Conservation (phyloP, 106 monocot genomes). For the Platanthera guangdongensis region DNA sequence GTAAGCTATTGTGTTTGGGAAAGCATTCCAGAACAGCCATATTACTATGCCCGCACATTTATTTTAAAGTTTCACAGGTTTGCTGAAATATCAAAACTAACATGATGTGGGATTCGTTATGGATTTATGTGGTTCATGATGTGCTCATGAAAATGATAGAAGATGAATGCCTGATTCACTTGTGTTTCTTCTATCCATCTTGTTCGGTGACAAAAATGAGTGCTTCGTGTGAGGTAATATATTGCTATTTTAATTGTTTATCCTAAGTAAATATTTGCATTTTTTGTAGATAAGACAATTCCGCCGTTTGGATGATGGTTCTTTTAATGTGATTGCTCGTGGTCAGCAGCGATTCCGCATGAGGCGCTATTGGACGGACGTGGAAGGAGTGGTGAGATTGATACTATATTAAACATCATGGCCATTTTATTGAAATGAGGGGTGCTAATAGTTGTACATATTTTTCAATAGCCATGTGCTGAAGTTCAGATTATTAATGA, state of each 20-base stretch:
- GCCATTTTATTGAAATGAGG: constrained; percentile 1
- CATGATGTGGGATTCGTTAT: neutral
- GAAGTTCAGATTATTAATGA: constrained; percentile 89
- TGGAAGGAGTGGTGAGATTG: constrained; percentile 63
- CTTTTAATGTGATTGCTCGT: constrained; percentile 79
- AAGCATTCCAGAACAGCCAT: neutral
- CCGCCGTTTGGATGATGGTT: constrained; percentile 66
- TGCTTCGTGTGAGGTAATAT: neutral
- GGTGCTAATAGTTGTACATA: neutral
- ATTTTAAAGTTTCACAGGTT: neutral
- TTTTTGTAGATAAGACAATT: constrained; percentile 70
- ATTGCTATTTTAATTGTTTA: neutral
- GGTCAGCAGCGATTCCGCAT: constrained; percentile 88
- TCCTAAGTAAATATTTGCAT: constrained; percentile 4
- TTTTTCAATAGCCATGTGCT: constrained; percentile 60
- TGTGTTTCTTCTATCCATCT: neutral
- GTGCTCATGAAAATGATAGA: neutral
- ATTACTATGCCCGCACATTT: neutral
- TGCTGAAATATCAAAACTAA: neutral
- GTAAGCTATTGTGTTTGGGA: neutral
- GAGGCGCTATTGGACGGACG: constrained; percentile 71
- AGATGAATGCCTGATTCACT: neutral
- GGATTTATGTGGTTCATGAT: neutral
- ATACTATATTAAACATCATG: constrained; percentile 3
- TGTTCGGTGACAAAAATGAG: neutral